A percentile compares a stretch with the other conserved stretches of the same genome.
phyloP scores from a whole-genome alignment of 1,284 basidiomycete species.

The Peniophora sp. region DNA sequence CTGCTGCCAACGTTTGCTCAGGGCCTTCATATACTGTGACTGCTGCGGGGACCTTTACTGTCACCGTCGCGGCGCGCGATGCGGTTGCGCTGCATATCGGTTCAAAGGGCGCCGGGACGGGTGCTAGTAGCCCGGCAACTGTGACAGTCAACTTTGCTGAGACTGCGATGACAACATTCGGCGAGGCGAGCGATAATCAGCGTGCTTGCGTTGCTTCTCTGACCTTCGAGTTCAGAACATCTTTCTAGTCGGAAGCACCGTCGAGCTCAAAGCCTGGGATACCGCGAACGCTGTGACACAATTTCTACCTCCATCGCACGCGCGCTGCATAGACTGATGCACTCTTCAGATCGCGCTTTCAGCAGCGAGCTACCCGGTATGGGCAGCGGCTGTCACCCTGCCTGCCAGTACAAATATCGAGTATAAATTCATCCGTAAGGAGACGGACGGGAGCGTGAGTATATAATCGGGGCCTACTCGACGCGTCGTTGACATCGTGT shows the following conservation, averaged over 20 bases:
- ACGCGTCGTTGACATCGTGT: neutral
- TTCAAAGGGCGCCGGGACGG: slow-evolving; percentile 14
- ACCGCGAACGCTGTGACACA: slow-evolving; percentile 35
- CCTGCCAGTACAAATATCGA: slow-evolving; percentile 41
- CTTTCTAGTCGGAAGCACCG: slow-evolving; percentile 47
- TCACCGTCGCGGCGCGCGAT: slow-evolving; percentile 42
- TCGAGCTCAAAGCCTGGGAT: slow-evolving; percentile 46
- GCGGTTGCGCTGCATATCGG: slow-evolving; percentile 56
- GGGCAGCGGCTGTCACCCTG: slow-evolving; percentile 42
- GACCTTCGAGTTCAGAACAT: slow-evolving; percentile 35
- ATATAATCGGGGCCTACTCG: neutral
- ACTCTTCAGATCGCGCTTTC: slow-evolving; percentile 44
- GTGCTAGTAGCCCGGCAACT: slow-evolving; percentile 11
- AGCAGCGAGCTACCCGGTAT: slow-evolving; percentile 45
- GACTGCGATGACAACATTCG: slow-evolving; percentile 45
- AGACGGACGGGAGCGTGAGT: slow-evolving; percentile 44
- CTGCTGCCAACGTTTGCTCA: slow-evolving; percentile 31
- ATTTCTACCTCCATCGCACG: slow-evolving; percentile 1
- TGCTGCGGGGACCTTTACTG: slow-evolving; percentile 36
- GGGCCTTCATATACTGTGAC: slow-evolving; percentile 35
- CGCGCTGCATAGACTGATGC: neutral
- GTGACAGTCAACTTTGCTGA: slow-evolving; percentile 43
- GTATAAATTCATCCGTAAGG: slow-evolving; percentile 57
- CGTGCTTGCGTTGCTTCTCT: neutral
- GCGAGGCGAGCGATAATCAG: slow-evolving; percentile 34